Evolutionary conservation across 805 yeast genomes (phyloP).

Genomic region (Jamesozyma hellenica): DNA sequence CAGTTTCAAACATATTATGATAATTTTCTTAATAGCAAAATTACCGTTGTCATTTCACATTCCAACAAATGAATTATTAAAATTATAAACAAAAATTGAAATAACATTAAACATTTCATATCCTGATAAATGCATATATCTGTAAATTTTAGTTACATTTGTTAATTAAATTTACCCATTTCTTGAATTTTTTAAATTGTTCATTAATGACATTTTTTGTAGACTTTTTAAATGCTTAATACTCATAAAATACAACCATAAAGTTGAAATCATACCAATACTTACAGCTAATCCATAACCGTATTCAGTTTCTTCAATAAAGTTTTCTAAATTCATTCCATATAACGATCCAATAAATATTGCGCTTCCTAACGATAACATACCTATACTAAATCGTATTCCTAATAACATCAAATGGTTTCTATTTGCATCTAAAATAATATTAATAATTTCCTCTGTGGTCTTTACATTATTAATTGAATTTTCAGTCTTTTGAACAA

Average conservation of each 20-base stretch:
- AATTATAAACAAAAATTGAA: too few relatives aligned
- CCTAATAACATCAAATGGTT: conserved; percentile 87
- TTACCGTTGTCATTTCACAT: too few relatives aligned
- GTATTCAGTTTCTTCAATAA: conserved; percentile 68
- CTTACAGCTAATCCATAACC: conserved; percentile 51
- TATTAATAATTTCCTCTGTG: conserved; percentile 90
- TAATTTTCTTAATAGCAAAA: too few relatives aligned
- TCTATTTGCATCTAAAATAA: conserved; percentile 86
- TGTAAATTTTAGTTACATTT: too few relatives aligned
- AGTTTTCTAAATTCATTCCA: conserved; percentile 94
- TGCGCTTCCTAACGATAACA: conserved; percentile 72
- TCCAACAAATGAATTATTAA: too few relatives aligned
- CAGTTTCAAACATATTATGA: too few relatives aligned
- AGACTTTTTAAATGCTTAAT: conserved; percentile 50
- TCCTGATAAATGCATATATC: too few relatives aligned
- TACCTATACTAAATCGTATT: conserved; percentile 69
- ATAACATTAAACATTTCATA: too few relatives aligned
- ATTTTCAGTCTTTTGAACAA: conserved; percentile 80
- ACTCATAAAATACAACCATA: conserved; percentile 43
- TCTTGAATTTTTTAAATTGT: conserved; percentile 18
- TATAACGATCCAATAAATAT: conserved; percentile 76
- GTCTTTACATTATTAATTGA: conserved; percentile 74
- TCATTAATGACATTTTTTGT: conserved; percentile 65
- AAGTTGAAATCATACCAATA: conserved; percentile 34
- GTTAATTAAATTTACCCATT: not conserved